Conservation (phyloP, 805 yeast genomes). For the Yarrowia alimentaria region DNA sequence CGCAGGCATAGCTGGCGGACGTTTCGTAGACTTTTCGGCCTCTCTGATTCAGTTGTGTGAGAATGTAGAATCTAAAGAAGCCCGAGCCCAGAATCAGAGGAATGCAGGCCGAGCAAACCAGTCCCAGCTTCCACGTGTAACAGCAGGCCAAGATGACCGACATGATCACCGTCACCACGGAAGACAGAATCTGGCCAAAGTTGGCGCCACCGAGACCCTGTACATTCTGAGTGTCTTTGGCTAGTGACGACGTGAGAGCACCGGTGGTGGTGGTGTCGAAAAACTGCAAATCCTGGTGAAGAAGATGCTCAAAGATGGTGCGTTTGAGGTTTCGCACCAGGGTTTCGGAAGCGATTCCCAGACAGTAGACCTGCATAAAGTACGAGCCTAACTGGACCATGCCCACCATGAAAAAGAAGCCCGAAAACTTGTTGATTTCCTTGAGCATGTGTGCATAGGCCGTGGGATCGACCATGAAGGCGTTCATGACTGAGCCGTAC, state of each 20-base stretch:
- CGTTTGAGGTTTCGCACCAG: conserved; percentile 41
- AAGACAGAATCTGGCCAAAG: conserved; percentile 42
- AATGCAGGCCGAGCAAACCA: conserved; percentile 43
- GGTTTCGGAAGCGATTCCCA: conserved; percentile 37
- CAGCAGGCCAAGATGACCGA: conserved; percentile 44
- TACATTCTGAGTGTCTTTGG: conserved; percentile 44
- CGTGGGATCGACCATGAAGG: conserved; percentile 40
- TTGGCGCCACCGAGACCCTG: conserved; percentile 46
- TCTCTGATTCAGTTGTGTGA: conserved; percentile 40
- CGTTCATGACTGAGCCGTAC: conserved; percentile 40
- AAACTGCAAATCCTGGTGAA: conserved; percentile 42
- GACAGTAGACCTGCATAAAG: conserved; percentile 32
- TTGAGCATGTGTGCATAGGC: conserved; percentile 39
- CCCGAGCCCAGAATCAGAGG: conserved; percentile 44
- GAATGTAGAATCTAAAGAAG: conserved; percentile 41
- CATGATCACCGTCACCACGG: conserved; percentile 41
- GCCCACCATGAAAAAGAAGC: conserved; percentile 42
- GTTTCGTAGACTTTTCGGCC: conserved; percentile 42
- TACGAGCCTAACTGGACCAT: conserved; percentile 36
- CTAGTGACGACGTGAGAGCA: conserved; percentile 41
- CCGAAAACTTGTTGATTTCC: conserved; percentile 39
- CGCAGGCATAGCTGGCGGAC: conserved; percentile 45
- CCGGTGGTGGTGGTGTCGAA: conserved; percentile 44
- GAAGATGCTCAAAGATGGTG: conserved; percentile 38
- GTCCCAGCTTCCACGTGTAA: conserved; percentile 43